phyloP scores from a whole-genome alignment of 371 early-diverging fungal genomes.

The Mucor ambiguus region DNA sequence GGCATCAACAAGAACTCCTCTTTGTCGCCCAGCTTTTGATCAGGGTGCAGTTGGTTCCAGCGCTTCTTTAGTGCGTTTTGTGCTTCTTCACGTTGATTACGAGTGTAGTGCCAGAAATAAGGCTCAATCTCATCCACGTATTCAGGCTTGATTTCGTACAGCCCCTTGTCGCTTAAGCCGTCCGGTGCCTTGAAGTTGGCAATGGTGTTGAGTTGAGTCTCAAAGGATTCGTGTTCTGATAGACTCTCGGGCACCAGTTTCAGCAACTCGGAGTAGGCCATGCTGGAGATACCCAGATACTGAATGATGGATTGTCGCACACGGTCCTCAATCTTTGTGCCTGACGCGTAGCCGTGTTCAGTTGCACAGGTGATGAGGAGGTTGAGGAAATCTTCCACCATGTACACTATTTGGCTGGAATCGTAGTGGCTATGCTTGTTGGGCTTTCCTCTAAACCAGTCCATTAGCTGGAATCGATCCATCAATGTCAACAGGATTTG shows the following conservation, averaged over 20 bases:
- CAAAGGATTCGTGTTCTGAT: constrained; percentile 74
- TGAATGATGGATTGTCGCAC: constrained; percentile 89
- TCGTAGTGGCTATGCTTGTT: constrained; percentile 61
- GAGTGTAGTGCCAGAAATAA: constrained; percentile 90
- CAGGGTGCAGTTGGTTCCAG: constrained; percentile 29
- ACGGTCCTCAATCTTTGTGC: constrained; percentile 69
- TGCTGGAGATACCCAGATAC: constrained; percentile 65
- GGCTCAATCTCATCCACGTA: constrained; percentile 86
- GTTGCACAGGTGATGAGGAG: constrained; percentile 82
- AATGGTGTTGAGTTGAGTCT: constrained; percentile 71
- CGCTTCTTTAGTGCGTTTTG: constrained; percentile 66
- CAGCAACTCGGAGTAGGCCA: constrained; percentile 85
- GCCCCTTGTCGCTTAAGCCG: constrained; percentile 79
- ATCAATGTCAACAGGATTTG: constrained; percentile 73
- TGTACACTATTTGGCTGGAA: constrained; percentile 60
- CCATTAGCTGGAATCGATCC: constrained; percentile 79
- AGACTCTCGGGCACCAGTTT: constrained; percentile 85
- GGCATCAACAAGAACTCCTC: constrained; percentile 61
- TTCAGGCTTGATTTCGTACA: constrained; percentile 87
- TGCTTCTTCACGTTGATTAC: constrained; percentile 89
- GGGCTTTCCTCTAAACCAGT: constrained; percentile 81
- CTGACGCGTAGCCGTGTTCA: constrained; percentile 78
- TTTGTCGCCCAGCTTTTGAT: constrained; percentile 22
- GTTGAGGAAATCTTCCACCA: constrained; percentile 87
- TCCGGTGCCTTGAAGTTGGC: constrained; percentile 86